Evolutionary conservation across 1,284 basidiomycete species (phyloP), one percentile per base, ranked within the genome.

Genomic region (Fomes fomentarius): DNA sequence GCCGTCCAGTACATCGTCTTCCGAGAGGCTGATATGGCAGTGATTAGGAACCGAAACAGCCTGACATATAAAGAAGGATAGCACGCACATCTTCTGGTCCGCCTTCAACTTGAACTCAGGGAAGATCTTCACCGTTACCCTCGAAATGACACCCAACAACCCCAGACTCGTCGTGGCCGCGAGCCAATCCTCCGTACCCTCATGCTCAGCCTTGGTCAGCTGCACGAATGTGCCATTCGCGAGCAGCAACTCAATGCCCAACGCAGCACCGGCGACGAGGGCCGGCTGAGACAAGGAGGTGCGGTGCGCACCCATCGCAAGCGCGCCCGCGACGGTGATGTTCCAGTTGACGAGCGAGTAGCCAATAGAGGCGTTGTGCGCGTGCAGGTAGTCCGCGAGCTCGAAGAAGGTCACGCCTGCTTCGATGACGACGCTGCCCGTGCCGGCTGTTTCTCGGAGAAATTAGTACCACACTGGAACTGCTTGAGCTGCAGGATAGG

Each of bases 291-390:
- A 26, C 41, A 42, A 30, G 14, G 12, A 10, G 14, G 41, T 14
- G 5, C 41, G 41, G 17, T 42, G 41, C 26, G 41, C 41, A 15
- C 41, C 41, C 41, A 42, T 42, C 25, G 41, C 41, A 19, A 42
- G 12, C 6, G 12, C n/a, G 24, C 41, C 41, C 3, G 24, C 41
- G 25, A 42, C 12, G 14, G 41, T 42, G n/a, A 42, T 42, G 24
- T 42, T 42, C 41, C 41, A 42, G 25, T 42, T 42, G 41, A 42
- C 41, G 12, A 42, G 41, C 41, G 41, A 15, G 41, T 42, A 42
- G 12, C 41, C 41, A 2, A 42, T 17, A 4, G 41, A 42, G 4
- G 41, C 17, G 41, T 17, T 17, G 25, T 15, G 24, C 41, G 8
- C 41, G 26, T 42, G 41, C 12, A 42, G 25, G 41, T 42, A 42